Percentiles rank a stretch among this genome's conserved stretches.
Evolutionary conservation across 345 rosid species (phyloP).

Genomic region (Eucalyptus sp.): DNA sequence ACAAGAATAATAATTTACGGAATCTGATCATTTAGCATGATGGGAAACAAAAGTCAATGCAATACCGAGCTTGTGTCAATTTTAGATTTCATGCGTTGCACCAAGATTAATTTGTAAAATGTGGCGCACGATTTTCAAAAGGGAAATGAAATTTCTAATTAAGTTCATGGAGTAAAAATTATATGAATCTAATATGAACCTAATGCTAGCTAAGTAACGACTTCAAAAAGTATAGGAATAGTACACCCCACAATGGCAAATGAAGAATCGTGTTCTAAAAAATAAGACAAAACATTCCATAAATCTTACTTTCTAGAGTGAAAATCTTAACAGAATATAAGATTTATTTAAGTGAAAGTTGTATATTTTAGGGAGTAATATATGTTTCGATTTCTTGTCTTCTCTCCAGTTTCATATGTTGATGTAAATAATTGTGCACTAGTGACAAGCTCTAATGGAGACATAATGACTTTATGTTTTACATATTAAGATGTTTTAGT

Average conservation of each 20-base stretch:
- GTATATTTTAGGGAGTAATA: background rate
- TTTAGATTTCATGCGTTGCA: background rate
- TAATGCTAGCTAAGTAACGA: background rate
- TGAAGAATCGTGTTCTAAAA: background rate
- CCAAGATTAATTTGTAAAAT: background rate
- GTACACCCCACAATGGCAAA: background rate
- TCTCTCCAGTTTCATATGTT: background rate
- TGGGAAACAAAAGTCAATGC: background rate
- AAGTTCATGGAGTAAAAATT: background rate
- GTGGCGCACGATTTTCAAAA: accelerated
- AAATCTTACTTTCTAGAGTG: background rate
- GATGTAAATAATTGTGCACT: background rate
- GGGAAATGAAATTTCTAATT: background rate
- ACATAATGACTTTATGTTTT: too few relatives aligned
- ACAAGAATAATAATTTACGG: too few relatives aligned
- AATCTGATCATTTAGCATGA: background rate
- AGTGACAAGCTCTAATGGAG: accelerated
- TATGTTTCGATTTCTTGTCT: background rate
- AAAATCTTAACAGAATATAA: background rate
- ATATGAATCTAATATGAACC: background rate
- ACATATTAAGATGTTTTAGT: too few relatives aligned
- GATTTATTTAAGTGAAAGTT: background rate
- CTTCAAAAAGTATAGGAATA: background rate
- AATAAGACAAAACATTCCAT: background rate
- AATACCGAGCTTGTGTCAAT: background rate